These are phyloP conservation scores for Dioscorea dumetorum DNA, from an alignment of 106 monocot species.

Conservation along the genomic window DNA sequence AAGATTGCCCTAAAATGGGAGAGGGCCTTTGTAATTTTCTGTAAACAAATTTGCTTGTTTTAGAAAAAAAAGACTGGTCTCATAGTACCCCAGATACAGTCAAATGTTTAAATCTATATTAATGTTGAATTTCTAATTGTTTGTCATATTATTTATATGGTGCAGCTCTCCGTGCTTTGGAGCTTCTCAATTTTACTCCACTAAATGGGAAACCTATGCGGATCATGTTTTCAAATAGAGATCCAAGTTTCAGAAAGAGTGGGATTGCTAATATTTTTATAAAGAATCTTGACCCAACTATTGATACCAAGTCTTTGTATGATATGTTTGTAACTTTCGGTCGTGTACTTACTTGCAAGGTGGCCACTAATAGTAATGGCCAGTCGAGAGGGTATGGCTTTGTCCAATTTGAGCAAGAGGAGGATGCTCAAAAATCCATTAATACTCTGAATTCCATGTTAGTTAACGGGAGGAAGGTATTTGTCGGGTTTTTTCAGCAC, in stretches of 20 bases:
- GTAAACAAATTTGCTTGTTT: too few relatives aligned
- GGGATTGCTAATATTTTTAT: slow-evolving; percentile 43
- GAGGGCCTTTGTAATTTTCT: too few relatives aligned
- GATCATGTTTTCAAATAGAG: slow-evolving; percentile 34
- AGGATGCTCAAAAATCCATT: slow-evolving; percentile 43
- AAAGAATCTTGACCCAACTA: slow-evolving; percentile 30
- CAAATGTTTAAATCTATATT: too few relatives aligned
- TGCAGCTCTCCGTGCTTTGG: slow-evolving; percentile 23
- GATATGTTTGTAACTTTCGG: slow-evolving; percentile 33
- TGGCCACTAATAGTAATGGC: slow-evolving; percentile 38
- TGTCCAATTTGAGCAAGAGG: slow-evolving; percentile 58
- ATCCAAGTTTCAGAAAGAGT: slow-evolving; percentile 32
- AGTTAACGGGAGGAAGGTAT: slow-evolving; percentile 40
- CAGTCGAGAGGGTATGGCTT: slow-evolving; percentile 66
- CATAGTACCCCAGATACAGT: background rate
- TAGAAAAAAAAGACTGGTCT: background rate
- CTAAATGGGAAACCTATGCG: slow-evolving; percentile 38
- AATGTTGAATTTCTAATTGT: too few relatives aligned
- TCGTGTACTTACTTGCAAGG: slow-evolving; percentile 34
- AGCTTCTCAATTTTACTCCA: slow-evolving; percentile 26
- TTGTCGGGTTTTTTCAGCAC: slow-evolving; percentile 44
- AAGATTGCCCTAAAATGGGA: too few relatives aligned
- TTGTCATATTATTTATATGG: too few relatives aligned
- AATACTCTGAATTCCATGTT: slow-evolving; percentile 45
- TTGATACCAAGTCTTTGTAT: slow-evolving; percentile 23